phyloP scores from a whole-genome alignment of 2,329 filamentous ascomycete species.

The Penicillium sp. region DNA sequence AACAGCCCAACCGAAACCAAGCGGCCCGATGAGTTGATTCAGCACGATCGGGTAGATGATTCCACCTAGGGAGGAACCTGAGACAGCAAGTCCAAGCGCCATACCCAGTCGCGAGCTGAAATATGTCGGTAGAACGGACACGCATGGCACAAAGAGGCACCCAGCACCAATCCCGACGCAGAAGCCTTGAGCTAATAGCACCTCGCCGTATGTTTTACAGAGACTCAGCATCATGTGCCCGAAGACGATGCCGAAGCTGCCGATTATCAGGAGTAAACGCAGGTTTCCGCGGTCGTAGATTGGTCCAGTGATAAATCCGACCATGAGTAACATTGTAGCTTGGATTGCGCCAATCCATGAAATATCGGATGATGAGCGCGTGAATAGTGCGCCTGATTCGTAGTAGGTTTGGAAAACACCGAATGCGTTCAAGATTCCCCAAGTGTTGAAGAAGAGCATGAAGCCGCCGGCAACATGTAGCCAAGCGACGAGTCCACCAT shows the following conservation, averaged over 20 bases:
- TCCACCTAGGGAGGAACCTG: not conserved
- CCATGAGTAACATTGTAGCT: not conserved
- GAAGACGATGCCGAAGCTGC: not conserved
- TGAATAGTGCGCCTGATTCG: not conserved
- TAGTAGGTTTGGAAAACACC: slow-evolving; percentile 2
- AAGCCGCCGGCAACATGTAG: slow-evolving; percentile 29
- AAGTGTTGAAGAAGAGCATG: slow-evolving; percentile 32
- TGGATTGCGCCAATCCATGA: slow-evolving; percentile 1
- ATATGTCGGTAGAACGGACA: not conserved
- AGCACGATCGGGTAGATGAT: not conserved
- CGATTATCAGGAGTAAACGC: not conserved
- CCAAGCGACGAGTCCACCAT: slow-evolving; percentile 29
- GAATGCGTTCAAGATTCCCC: slow-evolving; percentile 1
- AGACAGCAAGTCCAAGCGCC: not conserved
- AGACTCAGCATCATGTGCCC: slow-evolving; percentile 1
- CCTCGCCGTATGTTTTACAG: not conserved
- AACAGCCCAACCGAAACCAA: not conserved
- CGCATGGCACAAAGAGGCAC: not conserved
- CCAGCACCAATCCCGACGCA: not conserved
- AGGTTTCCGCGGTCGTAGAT: not conserved
- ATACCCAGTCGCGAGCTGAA: not conserved
- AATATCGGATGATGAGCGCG: not conserved
- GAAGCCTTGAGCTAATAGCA: not conserved
- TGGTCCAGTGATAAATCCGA: not conserved
- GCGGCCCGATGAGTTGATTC: not conserved